Percentiles rank a stretch among this genome's conserved stretches.
Conservation (phyloP, 305 asterid genomes). For the Euphrasia arctica region DNA sequence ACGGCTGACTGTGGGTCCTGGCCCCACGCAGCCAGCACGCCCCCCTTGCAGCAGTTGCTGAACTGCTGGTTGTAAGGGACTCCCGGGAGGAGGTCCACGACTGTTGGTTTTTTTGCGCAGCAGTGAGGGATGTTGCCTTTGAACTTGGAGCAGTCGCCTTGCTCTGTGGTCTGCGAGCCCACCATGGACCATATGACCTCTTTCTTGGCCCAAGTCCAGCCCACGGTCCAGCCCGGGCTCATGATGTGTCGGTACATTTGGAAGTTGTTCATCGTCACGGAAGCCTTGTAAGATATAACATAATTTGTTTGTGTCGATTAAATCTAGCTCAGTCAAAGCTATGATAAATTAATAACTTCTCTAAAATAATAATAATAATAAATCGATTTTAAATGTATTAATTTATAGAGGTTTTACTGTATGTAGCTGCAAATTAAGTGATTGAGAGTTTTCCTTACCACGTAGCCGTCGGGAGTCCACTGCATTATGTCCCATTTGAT, state of each 20-base stretch:
- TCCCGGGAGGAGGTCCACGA: slow-evolving; percentile 75
- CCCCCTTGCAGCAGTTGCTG: slow-evolving; percentile 80
- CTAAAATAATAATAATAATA: too few relatives aligned
- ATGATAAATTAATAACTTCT: too few relatives aligned
- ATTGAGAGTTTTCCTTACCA: slow-evolving; percentile 18
- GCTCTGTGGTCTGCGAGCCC: slow-evolving; percentile 78
- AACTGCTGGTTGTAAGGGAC: slow-evolving; percentile 84
- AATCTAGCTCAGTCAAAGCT: too few relatives aligned
- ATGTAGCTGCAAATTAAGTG: too few relatives aligned
- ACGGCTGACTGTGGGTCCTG: slow-evolving; percentile 65
- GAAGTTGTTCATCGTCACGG: slow-evolving; percentile 75
- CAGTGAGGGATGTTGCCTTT: slow-evolving; percentile 77
- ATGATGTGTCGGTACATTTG: slow-evolving; percentile 84
- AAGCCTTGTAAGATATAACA: slow-evolving; percentile 40
- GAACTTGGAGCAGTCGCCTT: slow-evolving; percentile 90
- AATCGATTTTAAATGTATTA: too few relatives aligned
- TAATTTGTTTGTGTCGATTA: too few relatives aligned
- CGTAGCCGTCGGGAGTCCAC: slow-evolving; percentile 84
- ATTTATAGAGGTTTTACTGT: too few relatives aligned
- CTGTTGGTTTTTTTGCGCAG: slow-evolving; percentile 65
- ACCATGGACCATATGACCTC: slow-evolving; percentile 85
- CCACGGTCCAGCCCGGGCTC: slow-evolving; percentile 85
- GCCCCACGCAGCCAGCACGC: slow-evolving; percentile 75
- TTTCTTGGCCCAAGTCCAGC: slow-evolving; percentile 88
- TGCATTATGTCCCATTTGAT: slow-evolving; percentile 93